Base-by-base conservation (phyloP, 2,329 filamentous ascomycete genomes). In the Coniochaeta sp. region DNA sequence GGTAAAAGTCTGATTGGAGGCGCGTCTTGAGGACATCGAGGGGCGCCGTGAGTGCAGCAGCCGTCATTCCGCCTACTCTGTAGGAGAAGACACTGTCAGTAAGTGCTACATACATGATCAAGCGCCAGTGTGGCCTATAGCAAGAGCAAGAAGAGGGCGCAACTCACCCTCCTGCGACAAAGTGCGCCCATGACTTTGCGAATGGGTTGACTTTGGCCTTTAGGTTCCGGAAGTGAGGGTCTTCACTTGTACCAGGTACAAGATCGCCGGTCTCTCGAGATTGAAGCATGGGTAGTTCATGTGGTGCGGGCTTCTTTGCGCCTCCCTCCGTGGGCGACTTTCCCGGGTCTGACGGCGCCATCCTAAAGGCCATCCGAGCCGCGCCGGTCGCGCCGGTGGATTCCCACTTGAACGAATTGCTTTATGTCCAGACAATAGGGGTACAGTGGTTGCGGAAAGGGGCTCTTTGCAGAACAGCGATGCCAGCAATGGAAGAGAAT, bases 1-100 rank as follows among this genome's bases (percentile, higher is more conserved):
- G 91, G 80, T 97, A 97, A 73, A 96, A 96, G 71, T 96, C 93
- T 69, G 91, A 96, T 73, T 98, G 93, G 3, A 98, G 81, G 38
- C 93, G 87, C 12, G 93, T 98, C 74, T 96, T 96, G 58, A 98
- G 83, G 34, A 97, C 93, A 71, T 97, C 93, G 62, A 98, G 88
- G 24, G 93, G 93, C 9, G 91, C 92, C 1, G 93, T 97, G n/a
- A 97, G 76, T n/a, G 90, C 88, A 26, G 93, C 90, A 12, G 93
- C 89, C 19, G 91, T 92, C 88, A 96, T 96, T 67, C 93, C 93
- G 67, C 93, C 93, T 58, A 91, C 77, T 47, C 93, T 96, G 66
- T 33, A 24, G 57, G 17, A 31, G 16, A 9, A 31, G 6, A n/a
- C 47, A 52, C 16, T 16, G 47, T n/a, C 17, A 36, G 38, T n/a